phyloP scores from a whole-genome alignment of 441 rosid genomes.

The Adansonia madagascariensis region DNA sequence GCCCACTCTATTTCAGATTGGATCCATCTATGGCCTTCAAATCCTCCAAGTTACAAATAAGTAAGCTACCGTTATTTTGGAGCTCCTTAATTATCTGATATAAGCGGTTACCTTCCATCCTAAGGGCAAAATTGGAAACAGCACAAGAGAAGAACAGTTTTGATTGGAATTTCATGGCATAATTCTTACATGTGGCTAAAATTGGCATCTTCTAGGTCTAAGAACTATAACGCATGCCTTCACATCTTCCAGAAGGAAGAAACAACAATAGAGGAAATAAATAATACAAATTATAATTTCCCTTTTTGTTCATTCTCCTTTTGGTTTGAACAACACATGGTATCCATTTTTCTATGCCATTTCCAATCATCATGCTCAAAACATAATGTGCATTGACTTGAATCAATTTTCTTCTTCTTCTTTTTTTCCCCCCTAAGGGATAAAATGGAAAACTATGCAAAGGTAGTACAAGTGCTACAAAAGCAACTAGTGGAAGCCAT shows the following conservation, averaged over 20 bases:
- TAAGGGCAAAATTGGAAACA: slow-evolving; percentile 13
- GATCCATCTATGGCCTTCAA: slow-evolving; percentile 70
- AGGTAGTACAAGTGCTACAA: slow-evolving; percentile 50
- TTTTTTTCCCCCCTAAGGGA: slow-evolving; percentile 40
- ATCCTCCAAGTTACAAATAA: slow-evolving; percentile 68
- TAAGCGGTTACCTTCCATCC: not conserved
- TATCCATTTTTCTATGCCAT: slow-evolving; percentile 5
- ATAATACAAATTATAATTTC: not conserved
- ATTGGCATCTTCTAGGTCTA: not conserved
- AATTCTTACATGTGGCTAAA: slow-evolving; percentile 9
- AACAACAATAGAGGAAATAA: slow-evolving; percentile 11
- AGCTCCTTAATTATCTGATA: slow-evolving; percentile 20
- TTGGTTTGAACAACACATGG: not conserved
- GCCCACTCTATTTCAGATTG: slow-evolving; percentile 62
- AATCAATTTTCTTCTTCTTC: not conserved
- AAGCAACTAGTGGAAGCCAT: slow-evolving; percentile 51
- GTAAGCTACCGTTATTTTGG: slow-evolving; percentile 1
- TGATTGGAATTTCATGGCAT: slow-evolving; percentile 1
- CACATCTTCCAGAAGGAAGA: slow-evolving; percentile 14
- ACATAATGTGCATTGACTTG: not conserved
- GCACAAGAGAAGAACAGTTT: not conserved
- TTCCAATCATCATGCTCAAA: not conserved
- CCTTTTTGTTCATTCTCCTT: not conserved
- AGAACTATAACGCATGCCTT: slow-evolving; percentile 17
- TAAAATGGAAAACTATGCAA: slow-evolving; percentile 57